Percentiles rank a stretch among this genome's conserved stretches.
Evolutionary conservation across 306 rosid genomes (phyloP).

Genomic region (Begonia peltatifolia): DNA sequence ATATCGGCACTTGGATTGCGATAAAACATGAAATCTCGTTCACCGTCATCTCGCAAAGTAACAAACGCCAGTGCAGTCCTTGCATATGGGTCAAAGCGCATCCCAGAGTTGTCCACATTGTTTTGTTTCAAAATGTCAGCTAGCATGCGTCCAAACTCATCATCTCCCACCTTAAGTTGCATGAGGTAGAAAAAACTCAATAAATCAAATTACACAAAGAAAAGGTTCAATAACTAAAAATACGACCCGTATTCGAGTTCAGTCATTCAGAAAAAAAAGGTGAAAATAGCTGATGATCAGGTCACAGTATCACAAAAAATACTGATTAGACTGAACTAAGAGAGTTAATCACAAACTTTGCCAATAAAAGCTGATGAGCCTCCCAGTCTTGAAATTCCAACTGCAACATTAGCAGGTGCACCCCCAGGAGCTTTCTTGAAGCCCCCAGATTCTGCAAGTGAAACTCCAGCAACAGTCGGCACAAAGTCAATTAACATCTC

Average conservation of each 20-base stretch:
- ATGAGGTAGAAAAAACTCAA: too few relatives aligned
- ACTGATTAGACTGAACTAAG: too few relatives aligned
- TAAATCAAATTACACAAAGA: too few relatives aligned
- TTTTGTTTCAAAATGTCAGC: slow-evolving; percentile 73
- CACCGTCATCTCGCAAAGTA: slow-evolving; percentile 75
- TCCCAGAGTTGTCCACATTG: slow-evolving; percentile 67
- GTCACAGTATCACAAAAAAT: too few relatives aligned
- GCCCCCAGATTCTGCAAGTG: slow-evolving; percentile 86
- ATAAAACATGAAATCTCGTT: slow-evolving; percentile 97
- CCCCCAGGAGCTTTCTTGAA: slow-evolving; percentile 96
- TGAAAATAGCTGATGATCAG: too few relatives aligned
- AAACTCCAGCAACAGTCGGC: slow-evolving; percentile 62
- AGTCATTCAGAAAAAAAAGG: too few relatives aligned
- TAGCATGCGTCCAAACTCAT: slow-evolving; percentile 98
- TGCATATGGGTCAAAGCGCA: slow-evolving; percentile 85
- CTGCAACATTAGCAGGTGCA: slow-evolving; percentile 99
- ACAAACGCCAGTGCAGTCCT: slow-evolving; percentile 97
- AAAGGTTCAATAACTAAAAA: too few relatives aligned
- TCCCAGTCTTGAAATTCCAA: slow-evolving; percentile 83
- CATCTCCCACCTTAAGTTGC: slow-evolving; percentile 70
- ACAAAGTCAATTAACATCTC: slow-evolving; percentile 96
- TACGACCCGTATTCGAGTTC: too few relatives aligned
- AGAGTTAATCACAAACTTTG: slow-evolving; percentile 32
- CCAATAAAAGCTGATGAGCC: slow-evolving; percentile 94
- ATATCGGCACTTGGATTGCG: slow-evolving; percentile 98